These are phyloP conservation scores for Alternaria sp. DNA, from an alignment of 2,329 filamentous ascomycete genomes.

Conservation along the genomic window DNA sequence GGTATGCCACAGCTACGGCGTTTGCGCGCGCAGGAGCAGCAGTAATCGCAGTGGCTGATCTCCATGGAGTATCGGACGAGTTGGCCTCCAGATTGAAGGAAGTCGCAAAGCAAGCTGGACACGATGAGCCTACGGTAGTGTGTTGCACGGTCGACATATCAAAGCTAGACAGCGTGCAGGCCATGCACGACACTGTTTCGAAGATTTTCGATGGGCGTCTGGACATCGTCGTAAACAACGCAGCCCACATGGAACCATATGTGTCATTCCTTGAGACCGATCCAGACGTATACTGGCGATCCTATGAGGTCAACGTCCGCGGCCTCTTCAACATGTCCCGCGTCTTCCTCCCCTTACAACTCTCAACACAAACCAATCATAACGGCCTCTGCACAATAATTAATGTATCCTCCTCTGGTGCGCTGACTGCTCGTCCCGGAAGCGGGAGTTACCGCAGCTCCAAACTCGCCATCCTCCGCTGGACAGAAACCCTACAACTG, in stretches of 20 bases:
- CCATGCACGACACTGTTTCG: neutral
- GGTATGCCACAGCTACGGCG: conserved; percentile 19
- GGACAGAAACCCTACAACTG: conserved; percentile 57
- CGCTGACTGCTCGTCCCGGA: conserved; percentile 20
- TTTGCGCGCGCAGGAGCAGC: conserved; percentile 20
- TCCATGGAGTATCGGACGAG: conserved; percentile 16
- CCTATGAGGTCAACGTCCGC: conserved; percentile 58
- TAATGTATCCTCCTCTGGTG: conserved; percentile 58
- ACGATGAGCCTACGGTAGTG: conserved; percentile 9
- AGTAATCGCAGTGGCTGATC: conserved; percentile 10
- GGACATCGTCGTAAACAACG: conserved; percentile 59
- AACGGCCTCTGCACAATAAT: conserved; percentile 46
- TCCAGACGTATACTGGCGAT: conserved; percentile 51
- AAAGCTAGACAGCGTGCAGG: neutral
- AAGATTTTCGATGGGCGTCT: conserved; percentile 27
- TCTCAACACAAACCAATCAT: conserved; percentile 32
- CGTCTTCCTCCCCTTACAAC: conserved; percentile 54
- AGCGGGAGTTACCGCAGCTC: conserved; percentile 53
- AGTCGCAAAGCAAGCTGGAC: conserved; percentile 12
- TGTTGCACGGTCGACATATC: conserved; percentile 16
- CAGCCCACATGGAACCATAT: conserved; percentile 48
- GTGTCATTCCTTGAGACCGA: conserved; percentile 45
- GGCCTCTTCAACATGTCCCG: conserved; percentile 57
- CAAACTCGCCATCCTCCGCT: conserved; percentile 59
- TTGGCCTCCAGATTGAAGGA: conserved; percentile 8